Conservation (phyloP, 306 rosid species). For the Biancaea sappan region DNA sequence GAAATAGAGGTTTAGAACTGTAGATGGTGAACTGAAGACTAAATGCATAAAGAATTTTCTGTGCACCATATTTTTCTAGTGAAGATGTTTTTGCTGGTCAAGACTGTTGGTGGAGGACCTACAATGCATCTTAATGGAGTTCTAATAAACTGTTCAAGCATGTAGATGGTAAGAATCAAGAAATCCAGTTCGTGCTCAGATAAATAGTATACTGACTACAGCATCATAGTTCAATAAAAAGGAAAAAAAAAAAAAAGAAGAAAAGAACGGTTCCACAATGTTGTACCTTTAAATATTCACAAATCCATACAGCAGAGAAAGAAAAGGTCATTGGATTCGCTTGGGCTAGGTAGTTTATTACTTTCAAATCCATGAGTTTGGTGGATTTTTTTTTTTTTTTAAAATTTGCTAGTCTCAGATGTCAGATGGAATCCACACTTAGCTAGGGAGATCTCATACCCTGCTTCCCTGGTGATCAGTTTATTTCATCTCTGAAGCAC, state of each 20-base stretch:
- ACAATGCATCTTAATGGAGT: not conserved
- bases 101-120: not conserved
- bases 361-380: not conserved
- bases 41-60: conserved; percentile 13
- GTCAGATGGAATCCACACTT: not conserved
- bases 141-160: not conserved
- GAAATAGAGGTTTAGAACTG: not conserved
- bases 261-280: not conserved
- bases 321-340: not conserved
- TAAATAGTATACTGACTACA: not conserved
- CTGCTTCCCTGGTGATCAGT: not conserved
- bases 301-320: not conserved
- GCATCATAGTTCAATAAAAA: not conserved
- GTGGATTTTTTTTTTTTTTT: too few relatives aligned
- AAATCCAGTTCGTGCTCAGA: not conserved
- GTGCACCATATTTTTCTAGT: conserved; percentile 21
- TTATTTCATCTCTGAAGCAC: not conserved
- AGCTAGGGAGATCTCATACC: not conserved
- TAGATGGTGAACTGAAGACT: conserved; percentile 17
- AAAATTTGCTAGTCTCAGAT: not conserved
- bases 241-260: too few relatives aligned
- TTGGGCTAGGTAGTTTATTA: not conserved
- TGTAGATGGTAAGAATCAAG: not conserved
- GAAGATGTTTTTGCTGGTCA: not conserved
- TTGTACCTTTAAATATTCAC: not conserved